These are phyloP conservation scores for Lipomyces sp. DNA, from an alignment of 805 yeast species.

Conservation along the genomic window DNA sequence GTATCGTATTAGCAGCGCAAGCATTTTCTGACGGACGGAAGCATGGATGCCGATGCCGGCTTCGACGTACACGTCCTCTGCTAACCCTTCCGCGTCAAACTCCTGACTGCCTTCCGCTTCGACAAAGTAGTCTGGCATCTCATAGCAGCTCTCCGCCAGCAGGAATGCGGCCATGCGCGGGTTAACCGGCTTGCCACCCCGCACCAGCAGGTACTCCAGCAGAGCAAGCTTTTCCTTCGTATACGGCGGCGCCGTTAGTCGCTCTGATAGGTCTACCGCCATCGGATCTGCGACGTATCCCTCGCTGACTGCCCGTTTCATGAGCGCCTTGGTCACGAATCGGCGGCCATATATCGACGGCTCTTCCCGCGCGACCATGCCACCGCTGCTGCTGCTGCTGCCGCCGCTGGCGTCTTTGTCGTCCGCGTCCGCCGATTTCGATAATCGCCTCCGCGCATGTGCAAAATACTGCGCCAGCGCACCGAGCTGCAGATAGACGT, in stretches of 20 bases:
- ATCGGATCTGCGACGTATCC: constrained; percentile 5
- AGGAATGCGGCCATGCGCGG: constrained; percentile 5
- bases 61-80: not conserved
- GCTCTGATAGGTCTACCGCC: constrained; percentile 5
- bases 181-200: constrained; percentile 12
- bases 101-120: not conserved
- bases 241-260: constrained; percentile 5
- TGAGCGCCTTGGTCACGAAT: constrained; percentile 12
- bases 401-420: too few relatives aligned
- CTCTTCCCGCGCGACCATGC: not conserved
- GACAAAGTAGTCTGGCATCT: not conserved
- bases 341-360: constrained; percentile 9
- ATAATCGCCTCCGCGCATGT: too few relatives aligned
- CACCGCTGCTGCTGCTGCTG: too few relatives aligned
- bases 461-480: constrained; percentile 4
- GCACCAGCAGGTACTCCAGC: constrained; percentile 12
- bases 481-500: constrained; percentile 3
- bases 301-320: not conserved
- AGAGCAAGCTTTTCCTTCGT: constrained; percentile 8
- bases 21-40: not conserved
- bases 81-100: not conserved
- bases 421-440: too few relatives aligned
- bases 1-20: constrained; percentile 2
- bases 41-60: not conserved
- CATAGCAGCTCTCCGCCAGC: constrained; percentile 15